A percentile compares a stretch with the other conserved stretches of the same genome.
These are phyloP conservation scores for Pleurotus tuber-regium DNA, from an alignment of 768 basidiomycete genomes.

Conservation along the genomic window DNA sequence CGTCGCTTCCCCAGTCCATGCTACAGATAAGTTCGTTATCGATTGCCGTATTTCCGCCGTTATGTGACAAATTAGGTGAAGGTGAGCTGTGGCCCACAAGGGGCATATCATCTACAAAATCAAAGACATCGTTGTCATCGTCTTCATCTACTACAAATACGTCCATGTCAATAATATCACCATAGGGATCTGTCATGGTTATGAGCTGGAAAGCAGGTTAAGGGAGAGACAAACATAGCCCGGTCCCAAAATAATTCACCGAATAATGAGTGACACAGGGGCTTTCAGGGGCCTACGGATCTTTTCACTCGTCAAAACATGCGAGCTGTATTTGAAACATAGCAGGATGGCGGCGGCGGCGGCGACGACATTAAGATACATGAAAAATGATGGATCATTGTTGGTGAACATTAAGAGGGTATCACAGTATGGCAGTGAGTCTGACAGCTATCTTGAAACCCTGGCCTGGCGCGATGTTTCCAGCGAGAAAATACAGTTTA, in stretches of 20 bases:
- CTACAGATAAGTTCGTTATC: neutral
- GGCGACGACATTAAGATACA: slow-evolving; percentile 11
- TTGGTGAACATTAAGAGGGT: neutral
- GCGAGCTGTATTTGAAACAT: slow-evolving; percentile 5
- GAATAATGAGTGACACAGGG: slow-evolving; percentile 1
- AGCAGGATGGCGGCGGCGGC: slow-evolving; percentile 9
- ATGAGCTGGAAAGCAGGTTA: neutral
- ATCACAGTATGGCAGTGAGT: slow-evolving; percentile 1
- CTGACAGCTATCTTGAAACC: slow-evolving; percentile 9
- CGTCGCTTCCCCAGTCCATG: slow-evolving; percentile 1
- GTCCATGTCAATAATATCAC: neutral
- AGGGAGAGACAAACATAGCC: neutral
- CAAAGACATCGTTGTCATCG: neutral
- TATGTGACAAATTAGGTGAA: neutral
- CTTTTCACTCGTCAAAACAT: neutral
- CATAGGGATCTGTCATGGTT: neutral
- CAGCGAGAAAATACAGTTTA: slow-evolving; percentile 7
- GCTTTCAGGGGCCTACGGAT: neutral
- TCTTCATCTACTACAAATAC: neutral
- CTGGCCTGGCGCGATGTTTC: slow-evolving; percentile 7
- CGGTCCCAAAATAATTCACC: neutral
- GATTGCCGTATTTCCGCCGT: slow-evolving; percentile 6
- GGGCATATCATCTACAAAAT: neutral
- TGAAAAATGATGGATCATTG: slow-evolving; percentile 10
- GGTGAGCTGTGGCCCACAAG: neutral